Evolutionary conservation across 1,139 yeast genomes (phyloP), one percentile per base, ranked within the genome.

Genomic region (Candida gigantensis): DNA sequence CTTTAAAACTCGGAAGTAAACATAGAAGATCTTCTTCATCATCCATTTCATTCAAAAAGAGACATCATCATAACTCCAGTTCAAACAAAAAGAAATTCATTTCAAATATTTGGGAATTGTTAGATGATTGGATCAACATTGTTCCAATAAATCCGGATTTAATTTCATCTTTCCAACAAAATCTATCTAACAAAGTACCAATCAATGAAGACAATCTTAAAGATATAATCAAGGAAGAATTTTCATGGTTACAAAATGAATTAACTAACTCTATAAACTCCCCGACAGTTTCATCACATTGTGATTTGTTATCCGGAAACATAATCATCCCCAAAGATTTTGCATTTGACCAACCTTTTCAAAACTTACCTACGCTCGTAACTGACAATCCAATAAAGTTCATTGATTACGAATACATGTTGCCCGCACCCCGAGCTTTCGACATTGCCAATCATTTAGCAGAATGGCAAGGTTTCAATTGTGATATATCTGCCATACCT

Each of bases 391-490:
- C 81, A 2, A 71, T 83, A 12, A 71, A 79, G 18, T 84, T 85
- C 51, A 85, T 85, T 35, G 95, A 85, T 55, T 85, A 84, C 53
- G 95, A 85, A 60, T 85, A 85, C 53, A 80, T 86, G 74, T 70
- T 82, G 51, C 85, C 86, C 3, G 87, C 88, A 2, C 90, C 94
- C 2, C 61, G 92, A 40, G 92, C 87, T 0, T 85, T 84, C 55
- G 95, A 85, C 54, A 78, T 85, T 15, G 88, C 94, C n/a, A 85
- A 85, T 54, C 94, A 85, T 58, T 79, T 85, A 49, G 82, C 84
- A 55, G 95, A 85, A 59, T 85, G 92, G 92, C 94, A 85, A 54
- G 95, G 95, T 1, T 84, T 83, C 49, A 79, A 81, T 44, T 85
- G 94, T 57, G 78, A 80, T 45, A 68, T 76, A 16, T 60, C 68